A percentile compares a stretch with the other conserved stretches of the same genome.
Conservation (phyloP, 2,329 filamentous ascomycete genomes). For the Paracorniculantispora psalliotae region DNA sequence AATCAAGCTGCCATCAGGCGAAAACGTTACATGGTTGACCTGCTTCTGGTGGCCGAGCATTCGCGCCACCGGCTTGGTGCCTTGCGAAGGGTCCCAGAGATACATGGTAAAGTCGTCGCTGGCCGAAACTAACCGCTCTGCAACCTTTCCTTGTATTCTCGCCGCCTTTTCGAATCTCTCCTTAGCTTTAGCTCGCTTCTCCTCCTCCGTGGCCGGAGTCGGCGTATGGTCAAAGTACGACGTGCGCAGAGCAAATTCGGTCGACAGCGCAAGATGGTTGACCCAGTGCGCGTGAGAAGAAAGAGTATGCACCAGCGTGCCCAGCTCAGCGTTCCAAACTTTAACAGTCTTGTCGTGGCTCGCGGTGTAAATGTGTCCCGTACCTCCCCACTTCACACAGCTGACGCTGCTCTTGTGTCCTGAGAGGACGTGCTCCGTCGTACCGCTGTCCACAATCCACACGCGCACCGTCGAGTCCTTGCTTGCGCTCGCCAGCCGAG, state of each 20-base stretch:
- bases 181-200: conserved; percentile 68
- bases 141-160: conserved; percentile 66
- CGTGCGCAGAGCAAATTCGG: conserved; percentile 82
- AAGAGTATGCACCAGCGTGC: conserved; percentile 74
- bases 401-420: conserved; percentile 87
- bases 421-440: conserved; percentile 74
- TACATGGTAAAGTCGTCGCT: conserved; percentile 97
- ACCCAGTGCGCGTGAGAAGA: conserved; percentile 88
- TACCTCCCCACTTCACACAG: conserved; percentile 93
- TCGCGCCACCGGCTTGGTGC: conserved; percentile 79
- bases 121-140: conserved; percentile 82
- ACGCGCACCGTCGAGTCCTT: conserved; percentile 86
- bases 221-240: conserved; percentile 78
- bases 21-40: conserved; percentile 93
- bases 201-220: conserved; percentile 63
- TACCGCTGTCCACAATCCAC: conserved; percentile 76
- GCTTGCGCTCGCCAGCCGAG: conserved; percentile 77
- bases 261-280: conserved; percentile 90
- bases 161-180: conserved; percentile 83
- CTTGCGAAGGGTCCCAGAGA: conserved; percentile 78
- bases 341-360: conserved; percentile 92
- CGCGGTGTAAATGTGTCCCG: conserved; percentile 73
- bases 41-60: conserved; percentile 94
- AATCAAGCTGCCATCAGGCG: conserved; percentile 80
- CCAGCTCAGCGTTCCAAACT: conserved; percentile 78